Evolutionary conservation across 768 basidiomycete species (phyloP), one percentile per base, ranked within the genome.

Genomic region (Tricholoma furcatifolium): DNA sequence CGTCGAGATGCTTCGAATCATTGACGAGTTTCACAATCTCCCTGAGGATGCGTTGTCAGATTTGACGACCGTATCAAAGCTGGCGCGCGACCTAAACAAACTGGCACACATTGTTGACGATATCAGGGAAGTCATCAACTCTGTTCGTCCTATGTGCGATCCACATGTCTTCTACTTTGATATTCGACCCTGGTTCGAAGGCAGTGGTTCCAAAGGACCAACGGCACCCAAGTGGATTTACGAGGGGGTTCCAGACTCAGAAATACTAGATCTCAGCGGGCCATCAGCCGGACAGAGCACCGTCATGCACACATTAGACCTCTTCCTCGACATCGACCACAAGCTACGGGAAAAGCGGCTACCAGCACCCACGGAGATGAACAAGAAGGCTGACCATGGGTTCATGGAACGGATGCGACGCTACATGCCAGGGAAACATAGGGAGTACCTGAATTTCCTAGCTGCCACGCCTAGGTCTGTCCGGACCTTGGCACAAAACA

Each of bases 271-370:
- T 56, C 79, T 85, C 48, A 88, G 84, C 53, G 96, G 96, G 0
- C 95, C 96, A 20, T 93, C 91, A 9, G 96, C 93, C 1, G 96
- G 96, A 2, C 96, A 99, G 73, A 93, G 91, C 68, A 87, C 86
- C 46, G 80, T 95, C 50, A 93, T 99, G 76, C 91, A 86, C 60
- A 86, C 90, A 8, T 72, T 91, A 20, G 90, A 91, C 65, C 71
- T 94, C 68, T 91, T 92, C 76, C 80, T 92, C 43, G 90, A 93
- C 55, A 86, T 97, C 67, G 87, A 98, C 70, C 88, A 92, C 70
- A 87, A 87, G 57, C 85, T 93, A 64, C 77, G 82, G 39, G 78
- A 86, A 55, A 77, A 83, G 67, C 77, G 86, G 62, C 72, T 82
- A 69, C 89, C 88, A 56, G 71, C 81, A 20, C 79, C 93, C 48